Percentiles rank a stretch among this genome's conserved stretches.
Evolutionary conservation across 2,329 filamentous ascomycete species (phyloP).

Genomic region (Fusarium sublunatum): DNA sequence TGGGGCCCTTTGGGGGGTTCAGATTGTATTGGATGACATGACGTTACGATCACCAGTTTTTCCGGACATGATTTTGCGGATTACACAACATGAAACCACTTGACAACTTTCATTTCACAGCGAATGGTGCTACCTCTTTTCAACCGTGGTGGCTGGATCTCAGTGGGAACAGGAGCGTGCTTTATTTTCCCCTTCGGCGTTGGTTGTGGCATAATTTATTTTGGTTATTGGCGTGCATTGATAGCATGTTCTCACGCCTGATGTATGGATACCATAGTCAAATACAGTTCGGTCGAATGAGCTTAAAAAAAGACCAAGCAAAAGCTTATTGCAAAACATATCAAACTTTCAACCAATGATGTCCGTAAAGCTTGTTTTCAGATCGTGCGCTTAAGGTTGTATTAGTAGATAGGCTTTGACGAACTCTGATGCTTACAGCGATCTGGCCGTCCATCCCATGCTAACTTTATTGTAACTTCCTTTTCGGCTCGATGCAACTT

Average conservation of each 20-base stretch:
- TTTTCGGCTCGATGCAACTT: too few species aligned
- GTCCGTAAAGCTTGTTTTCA: background rate
- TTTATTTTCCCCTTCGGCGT: conserved; percentile 24
- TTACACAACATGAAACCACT: background rate
- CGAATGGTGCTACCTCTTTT: conserved; percentile 15
- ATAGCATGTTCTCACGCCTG: conserved; percentile 19
- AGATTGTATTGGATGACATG: conserved; percentile 23
- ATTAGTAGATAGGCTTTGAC: background rate
- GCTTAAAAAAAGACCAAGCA: conserved; percentile 6
- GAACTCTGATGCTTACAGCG: background rate
- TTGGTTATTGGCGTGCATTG: conserved; percentile 10
- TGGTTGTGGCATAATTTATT: conserved; percentile 17
- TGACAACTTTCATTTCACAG: conserved; percentile 13
- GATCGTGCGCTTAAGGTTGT: background rate
- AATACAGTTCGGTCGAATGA: conserved; percentile 23
- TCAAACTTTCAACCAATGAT: conserved; percentile 5
- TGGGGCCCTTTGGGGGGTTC: background rate
- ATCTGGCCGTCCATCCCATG: too few species aligned
- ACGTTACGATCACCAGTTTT: conserved; percentile 32
- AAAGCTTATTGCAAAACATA: conserved; percentile 16
- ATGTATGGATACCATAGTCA: conserved; percentile 20
- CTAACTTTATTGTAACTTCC: too few species aligned
- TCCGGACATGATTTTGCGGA: conserved; percentile 27
- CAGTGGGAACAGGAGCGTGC: conserved; percentile 16
- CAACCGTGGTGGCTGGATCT: conserved; percentile 5